A percentile compares a stretch with the other conserved stretches of the same genome.
These are phyloP conservation scores for Psidium guajava DNA, from an alignment of 345 rosid species.

Conservation along the genomic window DNA sequence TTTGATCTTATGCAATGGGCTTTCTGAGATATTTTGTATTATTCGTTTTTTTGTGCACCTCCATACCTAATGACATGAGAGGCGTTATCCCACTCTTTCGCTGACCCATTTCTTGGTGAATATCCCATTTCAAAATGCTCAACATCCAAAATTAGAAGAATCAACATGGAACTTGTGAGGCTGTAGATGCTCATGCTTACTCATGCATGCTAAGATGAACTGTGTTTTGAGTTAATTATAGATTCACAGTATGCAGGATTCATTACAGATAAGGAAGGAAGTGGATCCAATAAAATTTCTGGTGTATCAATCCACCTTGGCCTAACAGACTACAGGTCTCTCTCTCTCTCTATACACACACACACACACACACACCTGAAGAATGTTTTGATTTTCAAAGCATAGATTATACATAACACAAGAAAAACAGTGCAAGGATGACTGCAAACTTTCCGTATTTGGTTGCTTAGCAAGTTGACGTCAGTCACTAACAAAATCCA, in stretches of 20 bases:
- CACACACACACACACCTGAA: too few relatives aligned
- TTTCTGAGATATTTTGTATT: not conserved
- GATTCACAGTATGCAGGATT: constrained; percentile 66
- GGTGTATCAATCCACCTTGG: constrained; percentile 65
- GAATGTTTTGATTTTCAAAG: not conserved
- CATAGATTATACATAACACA: not conserved
- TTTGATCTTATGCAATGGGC: not conserved
- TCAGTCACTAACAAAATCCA: not conserved
- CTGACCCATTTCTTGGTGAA: not conserved
- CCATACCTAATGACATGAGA: not conserved
- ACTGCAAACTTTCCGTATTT: not conserved
- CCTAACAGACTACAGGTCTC: constrained; percentile 73
- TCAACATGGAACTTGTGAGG: not conserved
- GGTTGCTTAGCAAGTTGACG: not conserved
- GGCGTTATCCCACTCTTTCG: not conserved
- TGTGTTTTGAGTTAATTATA: not conserved
- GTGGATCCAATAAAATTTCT: constrained; percentile 21
- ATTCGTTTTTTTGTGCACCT: not conserved
- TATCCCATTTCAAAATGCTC: not conserved
- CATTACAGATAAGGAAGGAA: constrained; percentile 18
- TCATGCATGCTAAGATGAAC: not conserved
- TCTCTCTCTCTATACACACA: not conserved
- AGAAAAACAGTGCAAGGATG: not conserved
- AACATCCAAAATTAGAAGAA: not conserved
- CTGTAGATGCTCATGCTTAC: not conserved